phyloP scores from a whole-genome alignment of 2,329 filamentous ascomycete species.

The Fusarium robinianum region DNA sequence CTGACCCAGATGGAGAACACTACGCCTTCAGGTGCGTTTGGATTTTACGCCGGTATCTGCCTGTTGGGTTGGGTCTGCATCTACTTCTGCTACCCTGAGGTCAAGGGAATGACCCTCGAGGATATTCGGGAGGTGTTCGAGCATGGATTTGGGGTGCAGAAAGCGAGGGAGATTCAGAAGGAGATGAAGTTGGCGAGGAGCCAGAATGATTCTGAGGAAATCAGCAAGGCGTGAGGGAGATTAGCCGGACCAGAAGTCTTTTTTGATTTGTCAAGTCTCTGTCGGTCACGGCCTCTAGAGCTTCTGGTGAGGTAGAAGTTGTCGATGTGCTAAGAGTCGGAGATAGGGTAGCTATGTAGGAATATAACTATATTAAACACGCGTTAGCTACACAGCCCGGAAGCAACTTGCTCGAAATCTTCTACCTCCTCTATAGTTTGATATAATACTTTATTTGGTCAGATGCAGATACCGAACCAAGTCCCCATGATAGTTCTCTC shows the following conservation, averaged over 20 bases:
- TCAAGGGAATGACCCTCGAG: constrained; percentile 59
- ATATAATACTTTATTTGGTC: no score
- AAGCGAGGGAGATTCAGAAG: constrained; percentile 46
- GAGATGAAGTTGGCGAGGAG: constrained; percentile 32
- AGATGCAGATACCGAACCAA: no score
- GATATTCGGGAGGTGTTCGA: constrained; percentile 56
- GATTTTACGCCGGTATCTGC: constrained; percentile 56
- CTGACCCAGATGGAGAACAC: constrained; percentile 52
- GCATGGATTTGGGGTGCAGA: constrained; percentile 51
- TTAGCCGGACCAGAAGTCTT: background rate
- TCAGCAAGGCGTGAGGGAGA: constrained; percentile 14
- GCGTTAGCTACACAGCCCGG: no score
- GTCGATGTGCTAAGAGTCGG: no score
- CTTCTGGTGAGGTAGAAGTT: no score
- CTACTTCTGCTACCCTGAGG: constrained; percentile 57
- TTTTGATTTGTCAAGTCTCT: background rate
- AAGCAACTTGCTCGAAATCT: no score
- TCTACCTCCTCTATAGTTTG: no score
- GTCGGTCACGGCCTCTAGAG: no score
- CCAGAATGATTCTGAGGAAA: background rate
- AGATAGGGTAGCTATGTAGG: no score
- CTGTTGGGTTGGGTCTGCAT: constrained; percentile 49
- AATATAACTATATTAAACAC: no score
- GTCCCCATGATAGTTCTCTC: no score
- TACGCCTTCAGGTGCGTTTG: constrained; percentile 55